phyloP scores from a whole-genome alignment of 1,139 yeast genomes.

The Debaryomyces udenii region DNA sequence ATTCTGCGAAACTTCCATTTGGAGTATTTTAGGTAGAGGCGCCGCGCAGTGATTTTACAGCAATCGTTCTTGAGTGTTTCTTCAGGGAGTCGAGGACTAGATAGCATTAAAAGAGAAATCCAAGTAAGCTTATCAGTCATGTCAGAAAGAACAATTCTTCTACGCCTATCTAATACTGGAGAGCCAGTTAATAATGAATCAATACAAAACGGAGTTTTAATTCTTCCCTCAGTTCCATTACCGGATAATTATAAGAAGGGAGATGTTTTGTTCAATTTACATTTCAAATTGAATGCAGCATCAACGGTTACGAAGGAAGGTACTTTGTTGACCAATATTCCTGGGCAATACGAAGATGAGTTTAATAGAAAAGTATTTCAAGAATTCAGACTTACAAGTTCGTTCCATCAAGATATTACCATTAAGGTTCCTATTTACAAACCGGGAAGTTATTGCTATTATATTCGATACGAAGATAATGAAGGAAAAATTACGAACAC shows the following conservation, averaged over 20 bases:
- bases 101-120: too few species aligned
- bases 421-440: constrained; percentile 61
- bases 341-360: constrained; percentile 39
- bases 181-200: constrained; percentile 54
- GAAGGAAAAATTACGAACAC: constrained; percentile 41
- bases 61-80: neutral
- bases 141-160: constrained; percentile 34
- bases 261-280: constrained; percentile 55
- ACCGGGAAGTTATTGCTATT: constrained; percentile 85
- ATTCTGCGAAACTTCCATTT: too few species aligned
- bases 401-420: constrained; percentile 61
- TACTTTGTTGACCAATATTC: constrained; percentile 73
- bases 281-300: constrained; percentile 74
- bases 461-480: constrained; percentile 50
- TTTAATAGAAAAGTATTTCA: constrained; percentile 63
- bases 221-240: constrained; percentile 61
- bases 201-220: constrained; percentile 59
- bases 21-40: too few species aligned
- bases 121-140: neutral
- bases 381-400: constrained; percentile 46
- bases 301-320: constrained; percentile 73
- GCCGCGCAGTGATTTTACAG: constrained; percentile 2
- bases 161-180: constrained; percentile 58
- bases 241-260: constrained; percentile 40
- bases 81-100: too few species aligned